A percentile compares a stretch with the other conserved stretches of the same genome.
Evolutionary conservation across 2,329 filamentous ascomycete genomes (phyloP).

Genomic region (Pseudocercospora ulei): DNA sequence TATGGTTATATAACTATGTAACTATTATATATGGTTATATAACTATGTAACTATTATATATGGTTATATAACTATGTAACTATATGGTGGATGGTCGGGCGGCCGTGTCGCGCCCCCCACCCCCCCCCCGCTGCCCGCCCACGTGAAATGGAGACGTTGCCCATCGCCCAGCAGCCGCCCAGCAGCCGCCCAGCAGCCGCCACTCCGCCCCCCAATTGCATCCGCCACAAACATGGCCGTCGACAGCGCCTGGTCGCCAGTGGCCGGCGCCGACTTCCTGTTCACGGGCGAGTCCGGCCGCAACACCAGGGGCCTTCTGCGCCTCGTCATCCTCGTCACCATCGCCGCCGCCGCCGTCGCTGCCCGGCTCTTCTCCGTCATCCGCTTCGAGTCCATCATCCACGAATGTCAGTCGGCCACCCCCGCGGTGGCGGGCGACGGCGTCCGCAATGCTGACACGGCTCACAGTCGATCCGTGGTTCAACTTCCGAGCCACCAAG

Average conservation of each 20-base stretch:
- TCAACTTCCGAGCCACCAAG: constrained; percentile 98
- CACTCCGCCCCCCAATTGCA: too few species aligned
- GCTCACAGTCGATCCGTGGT: constrained; percentile 86
- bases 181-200: too few species aligned
- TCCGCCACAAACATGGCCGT: constrained; percentile 18
- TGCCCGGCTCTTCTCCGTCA: constrained; percentile 94
- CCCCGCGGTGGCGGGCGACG: constrained; percentile 5
- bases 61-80: too few species aligned
- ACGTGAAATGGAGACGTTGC: too few species aligned
- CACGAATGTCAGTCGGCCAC: constrained; percentile 74
- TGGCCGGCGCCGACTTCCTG: constrained; percentile 40
- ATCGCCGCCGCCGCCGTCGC: constrained; percentile 87
- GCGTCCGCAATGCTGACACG: constrained; percentile 13
- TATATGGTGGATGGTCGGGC: too few species aligned
- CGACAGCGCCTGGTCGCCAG: constrained; percentile 14
- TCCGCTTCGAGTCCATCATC: constrained; percentile 98
- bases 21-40: too few species aligned
- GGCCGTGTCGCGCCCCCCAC: too few species aligned
- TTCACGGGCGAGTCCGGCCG: constrained; percentile 68
- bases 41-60: too few species aligned
- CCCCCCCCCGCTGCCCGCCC: too few species aligned
- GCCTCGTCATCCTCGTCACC: constrained; percentile 78
- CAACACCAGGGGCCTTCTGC: constrained; percentile 74
- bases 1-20: too few species aligned
- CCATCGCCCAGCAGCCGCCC: too few species aligned